Percentiles rank a stretch among this genome's conserved stretches.
Evolutionary conservation across 164 flowering plant species (phyloP).

Genomic region (Liquidambar formosana): DNA sequence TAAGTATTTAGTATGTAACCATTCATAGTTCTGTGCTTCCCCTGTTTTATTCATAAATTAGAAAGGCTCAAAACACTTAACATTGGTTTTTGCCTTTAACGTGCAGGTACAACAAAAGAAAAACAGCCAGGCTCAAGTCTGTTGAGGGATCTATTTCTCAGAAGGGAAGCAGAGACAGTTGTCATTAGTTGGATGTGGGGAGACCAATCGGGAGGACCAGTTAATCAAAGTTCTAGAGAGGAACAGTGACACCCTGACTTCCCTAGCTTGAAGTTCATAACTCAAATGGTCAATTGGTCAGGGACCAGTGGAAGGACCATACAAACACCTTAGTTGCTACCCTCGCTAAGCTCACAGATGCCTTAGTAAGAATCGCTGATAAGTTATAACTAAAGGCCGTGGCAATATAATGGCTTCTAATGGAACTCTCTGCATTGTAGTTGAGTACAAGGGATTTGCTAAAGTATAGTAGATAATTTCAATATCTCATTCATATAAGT

Average conservation of each 20-base stretch:
- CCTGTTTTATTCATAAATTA: too few relatives aligned
- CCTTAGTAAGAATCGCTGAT: conserved; percentile 33
- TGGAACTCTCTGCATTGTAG: background rate
- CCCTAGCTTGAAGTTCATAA: conserved; percentile 35
- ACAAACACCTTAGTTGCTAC: conserved; percentile 24
- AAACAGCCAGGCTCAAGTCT: conserved; percentile 6
- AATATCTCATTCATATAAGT: background rate
- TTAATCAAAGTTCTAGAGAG: conserved; percentile 29
- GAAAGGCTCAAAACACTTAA: too few relatives aligned
- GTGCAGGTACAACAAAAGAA: conserved; percentile 20
- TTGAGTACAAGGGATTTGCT: background rate
- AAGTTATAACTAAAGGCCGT: conserved; percentile 16
- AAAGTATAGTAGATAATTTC: background rate
- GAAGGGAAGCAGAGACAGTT: conserved; percentile 30
- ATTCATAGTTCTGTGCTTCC: too few relatives aligned
- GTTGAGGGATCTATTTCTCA: conserved; percentile 16
- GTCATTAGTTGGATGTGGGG: conserved; percentile 10
- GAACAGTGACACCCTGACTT: conserved; percentile 22
- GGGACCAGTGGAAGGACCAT: conserved; percentile 37
- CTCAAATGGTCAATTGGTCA: conserved; percentile 27
- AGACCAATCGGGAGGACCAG: conserved; percentile 2
- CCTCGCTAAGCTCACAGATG: conserved; percentile 36
- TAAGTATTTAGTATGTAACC: too few relatives aligned
- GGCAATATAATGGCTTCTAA: background rate
- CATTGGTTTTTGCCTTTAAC: background rate